Evolutionary conservation across 73 alveolate genomes (phyloP), one percentile per base, ranked within the genome.

Genomic region (Tetrahymena thermophila): DNA sequence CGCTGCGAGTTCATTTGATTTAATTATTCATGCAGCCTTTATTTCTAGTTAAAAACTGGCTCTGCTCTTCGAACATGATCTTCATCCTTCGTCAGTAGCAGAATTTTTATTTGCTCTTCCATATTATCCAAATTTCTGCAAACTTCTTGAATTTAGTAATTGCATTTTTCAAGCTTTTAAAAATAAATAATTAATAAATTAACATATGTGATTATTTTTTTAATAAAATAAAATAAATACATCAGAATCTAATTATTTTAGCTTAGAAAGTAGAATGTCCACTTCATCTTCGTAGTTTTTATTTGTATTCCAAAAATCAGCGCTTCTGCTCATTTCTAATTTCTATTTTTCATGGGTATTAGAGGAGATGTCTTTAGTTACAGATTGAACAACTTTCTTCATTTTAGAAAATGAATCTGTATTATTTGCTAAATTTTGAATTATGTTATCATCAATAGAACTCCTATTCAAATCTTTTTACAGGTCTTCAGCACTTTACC

Each of bases 51-150:
- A 55, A 95, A 95, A 35, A 95, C 85, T 5, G 97, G 97, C 34
- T 95, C 97, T 37, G 97, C 97, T 93, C 95, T 95, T 19, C 43
- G 94, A 1, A 95, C 97, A 55, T 95, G 71, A 93, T 95, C 97
- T 71, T 95, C 95, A 43, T 85, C 95, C 23, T 95, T 95, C 5
- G 97, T 43, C 8, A 95, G 40, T 34, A 95, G 43, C 25, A 95
- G 85, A 35, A 85, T 94, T 44, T 93, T 85, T 10, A 95, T 95
- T 25, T 57, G 34, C 42, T 95, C 97, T 56, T 95, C 97, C 40
- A 95, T 95, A 16, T 56, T 40, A 43, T 95, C 97, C n/a, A 95
- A 93, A 55, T 95, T 35, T 28, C 97, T 28, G 43, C 97, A 95
- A 3, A 89, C 94, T 23, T 95, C 97, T 85, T 95, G 57, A 2